Percentiles rank a stretch among this genome's conserved stretches.
Evolutionary conservation across 192 early-diverging fungal genomes (phyloP).

Genomic region (Coemansia sp.): DNA sequence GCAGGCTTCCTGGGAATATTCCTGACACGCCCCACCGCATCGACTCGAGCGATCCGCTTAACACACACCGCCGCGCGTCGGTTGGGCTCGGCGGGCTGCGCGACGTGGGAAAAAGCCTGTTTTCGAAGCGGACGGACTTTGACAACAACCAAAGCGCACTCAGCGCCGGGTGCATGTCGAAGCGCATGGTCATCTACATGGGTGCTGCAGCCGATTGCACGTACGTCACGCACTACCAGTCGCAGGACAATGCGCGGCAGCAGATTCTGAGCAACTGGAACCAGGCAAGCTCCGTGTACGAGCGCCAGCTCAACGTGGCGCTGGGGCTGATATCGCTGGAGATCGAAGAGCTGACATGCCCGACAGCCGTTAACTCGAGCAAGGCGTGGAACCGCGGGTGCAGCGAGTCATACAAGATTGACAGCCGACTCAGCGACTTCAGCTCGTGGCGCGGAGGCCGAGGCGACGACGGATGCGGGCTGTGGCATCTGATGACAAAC

Average conservation of each 20-base stretch:
- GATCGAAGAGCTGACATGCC: slow-evolving; percentile 65
- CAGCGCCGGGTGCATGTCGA: slow-evolving; percentile 30
- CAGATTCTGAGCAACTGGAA: slow-evolving; percentile 86
- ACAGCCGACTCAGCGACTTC: slow-evolving; percentile 81
- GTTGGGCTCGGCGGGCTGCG: slow-evolving; percentile 15
- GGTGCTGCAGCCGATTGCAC: slow-evolving; percentile 78
- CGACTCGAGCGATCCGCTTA: slow-evolving; percentile 14
- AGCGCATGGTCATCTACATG: slow-evolving; percentile 54
- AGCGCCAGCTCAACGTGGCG: slow-evolving; percentile 81
- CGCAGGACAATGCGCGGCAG: slow-evolving; percentile 57
- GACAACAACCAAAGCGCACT: slow-evolving; percentile 27
- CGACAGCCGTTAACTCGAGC: slow-evolving; percentile 29
- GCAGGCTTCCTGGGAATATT: slow-evolving; percentile 21
- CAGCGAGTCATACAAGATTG: slow-evolving; percentile 65
- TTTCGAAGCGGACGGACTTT: slow-evolving; percentile 31
- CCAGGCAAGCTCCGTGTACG: slow-evolving; percentile 78
- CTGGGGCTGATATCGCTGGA: slow-evolving; percentile 80
- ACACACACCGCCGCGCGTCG: slow-evolving; percentile 3
- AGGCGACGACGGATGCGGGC: slow-evolving; percentile 72
- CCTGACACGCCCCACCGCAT: slow-evolving; percentile 10
- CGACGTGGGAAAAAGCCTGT: slow-evolving; percentile 23
- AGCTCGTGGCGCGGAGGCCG: slow-evolving; percentile 77
- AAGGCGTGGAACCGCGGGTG: slow-evolving; percentile 81
- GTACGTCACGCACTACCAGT: slow-evolving; percentile 60
- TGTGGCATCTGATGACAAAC: slow-evolving; percentile 94